Percentiles rank a stretch among this genome's conserved stretches.
These are phyloP conservation scores for Suillus ampliporus DNA, from an alignment of 768 basidiomycete genomes.

Conservation along the genomic window DNA sequence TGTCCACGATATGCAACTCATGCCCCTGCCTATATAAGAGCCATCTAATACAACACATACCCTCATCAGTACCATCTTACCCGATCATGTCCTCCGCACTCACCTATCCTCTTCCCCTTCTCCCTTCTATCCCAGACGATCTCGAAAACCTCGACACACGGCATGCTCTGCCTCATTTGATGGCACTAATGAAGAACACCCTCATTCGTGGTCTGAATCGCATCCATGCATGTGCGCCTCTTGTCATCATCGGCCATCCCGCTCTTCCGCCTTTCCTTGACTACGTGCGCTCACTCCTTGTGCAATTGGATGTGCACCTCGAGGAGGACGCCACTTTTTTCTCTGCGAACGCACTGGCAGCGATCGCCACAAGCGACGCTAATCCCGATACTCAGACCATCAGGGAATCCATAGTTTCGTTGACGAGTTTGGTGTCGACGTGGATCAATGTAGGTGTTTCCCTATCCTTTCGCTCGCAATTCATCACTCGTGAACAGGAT, in stretches of 20 bases:
- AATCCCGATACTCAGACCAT: conserved; percentile 8
- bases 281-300: conserved; percentile 7
- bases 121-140: conserved; percentile 12
- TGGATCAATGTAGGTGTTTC: conserved; percentile 12
- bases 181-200: conserved; percentile 18
- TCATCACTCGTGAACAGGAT: conserved; percentile 1
- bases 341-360: neutral
- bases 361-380: neutral
- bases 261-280: conserved; percentile 9
- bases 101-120: conserved; percentile 12
- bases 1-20: conserved; percentile 1
- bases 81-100: neutral
- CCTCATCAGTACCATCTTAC: neutral
- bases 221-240: conserved; percentile 10
- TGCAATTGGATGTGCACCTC: conserved; percentile 6
- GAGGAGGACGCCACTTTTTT: conserved; percentile 10
- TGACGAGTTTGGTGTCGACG: neutral
- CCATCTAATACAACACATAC: neutral
- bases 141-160: conserved; percentile 11
- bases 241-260: neutral
- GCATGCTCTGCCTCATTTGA: conserved; percentile 10
- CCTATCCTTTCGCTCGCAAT: neutral
- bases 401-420: conserved; percentile 2
- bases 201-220: conserved; percentile 15
- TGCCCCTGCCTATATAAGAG: conserved; percentile 6